phyloP scores from a whole-genome alignment of 805 yeast genomes.

The Hemisphaericaspora nanyangensis region DNA sequence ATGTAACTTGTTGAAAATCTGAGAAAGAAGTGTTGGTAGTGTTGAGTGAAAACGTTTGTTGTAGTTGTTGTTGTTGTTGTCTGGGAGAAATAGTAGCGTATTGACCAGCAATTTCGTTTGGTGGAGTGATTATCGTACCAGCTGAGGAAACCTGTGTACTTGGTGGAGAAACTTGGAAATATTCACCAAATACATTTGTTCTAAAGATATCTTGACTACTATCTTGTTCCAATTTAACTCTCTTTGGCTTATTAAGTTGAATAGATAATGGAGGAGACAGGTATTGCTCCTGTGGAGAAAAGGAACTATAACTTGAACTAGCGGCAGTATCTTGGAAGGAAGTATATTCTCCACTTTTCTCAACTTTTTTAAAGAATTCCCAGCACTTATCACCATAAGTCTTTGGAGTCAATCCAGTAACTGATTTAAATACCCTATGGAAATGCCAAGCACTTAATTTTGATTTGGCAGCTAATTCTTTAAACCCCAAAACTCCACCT shows the following conservation, averaged over 20 bases:
- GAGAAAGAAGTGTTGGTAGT: not conserved
- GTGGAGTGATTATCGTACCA: not conserved
- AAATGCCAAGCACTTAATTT: conserved; percentile 90
- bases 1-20: not conserved
- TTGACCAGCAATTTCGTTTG: not conserved
- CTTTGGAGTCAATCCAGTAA: conserved; percentile 84
- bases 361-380: conserved; percentile 45
- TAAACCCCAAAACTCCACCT: conserved; percentile 79
- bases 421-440: conserved; percentile 83
- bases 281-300: not conserved
- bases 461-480: conserved; percentile 81
- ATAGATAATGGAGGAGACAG: not conserved
- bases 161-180: not conserved
- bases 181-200: not conserved
- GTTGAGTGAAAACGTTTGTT: not conserved
- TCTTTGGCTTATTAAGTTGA: not conserved
- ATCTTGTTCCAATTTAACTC: not conserved
- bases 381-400: conserved; percentile 84
- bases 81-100: not conserved
- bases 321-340: conserved; percentile 3
- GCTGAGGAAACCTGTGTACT: not conserved
- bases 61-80: not conserved
- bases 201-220: too few relatives aligned
- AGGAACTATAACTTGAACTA: not conserved
- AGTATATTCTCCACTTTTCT: conserved; percentile 16